Base-by-base conservation (phyloP, 2,329 filamentous ascomycete species). In the Colletotrichum trifolii region DNA sequence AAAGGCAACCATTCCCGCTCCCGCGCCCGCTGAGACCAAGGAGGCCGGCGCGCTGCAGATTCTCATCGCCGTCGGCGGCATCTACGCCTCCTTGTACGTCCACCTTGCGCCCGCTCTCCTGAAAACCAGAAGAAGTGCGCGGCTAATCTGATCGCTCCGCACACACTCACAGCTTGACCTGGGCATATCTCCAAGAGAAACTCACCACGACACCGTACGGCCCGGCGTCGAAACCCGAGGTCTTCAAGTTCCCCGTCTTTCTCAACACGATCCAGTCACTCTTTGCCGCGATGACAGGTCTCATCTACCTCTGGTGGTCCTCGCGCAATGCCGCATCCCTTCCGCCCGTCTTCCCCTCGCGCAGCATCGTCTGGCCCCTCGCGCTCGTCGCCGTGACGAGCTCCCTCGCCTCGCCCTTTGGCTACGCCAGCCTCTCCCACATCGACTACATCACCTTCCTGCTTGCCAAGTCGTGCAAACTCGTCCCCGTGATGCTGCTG, bases 401-500 rank as follows among this genome's bases (percentile, higher is more conserved):
- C 72, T 94, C 93, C 4, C 90, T 98, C 56, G 94, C 95, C 43
- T 94, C 91, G n/a, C 95, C 95, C 3, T 97, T 97, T 74, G 96
- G 95, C 71, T 98, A 98, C 79, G 94, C 96, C 54, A 91, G 89
- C 64, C 89, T 98, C 54, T 89, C 91, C 42, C 94, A 98, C 77
- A 94, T 98, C 79, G 96, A 98, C 86, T 98, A 98, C 80, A 93
- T 98, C 74, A 97, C 96, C 36, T 98, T 97, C 80, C 92, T 97
- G 71, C 91, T 99, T 46, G 95, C 96, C 71, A 98, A 99, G 81
- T 94, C 91, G 72, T 99, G 96, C 90, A 99, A 99, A 82, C 87
- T 99, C 17, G 89, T 99, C n/a, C 96, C 96, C 3, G 96, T 99
- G 74, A 98, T 99, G 96, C 90, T 96, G 73, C 86, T 99, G 45